Evolutionary conservation across 2,329 filamentous ascomycete species (phyloP).

Genomic region (Fusarium miscanthi): DNA sequence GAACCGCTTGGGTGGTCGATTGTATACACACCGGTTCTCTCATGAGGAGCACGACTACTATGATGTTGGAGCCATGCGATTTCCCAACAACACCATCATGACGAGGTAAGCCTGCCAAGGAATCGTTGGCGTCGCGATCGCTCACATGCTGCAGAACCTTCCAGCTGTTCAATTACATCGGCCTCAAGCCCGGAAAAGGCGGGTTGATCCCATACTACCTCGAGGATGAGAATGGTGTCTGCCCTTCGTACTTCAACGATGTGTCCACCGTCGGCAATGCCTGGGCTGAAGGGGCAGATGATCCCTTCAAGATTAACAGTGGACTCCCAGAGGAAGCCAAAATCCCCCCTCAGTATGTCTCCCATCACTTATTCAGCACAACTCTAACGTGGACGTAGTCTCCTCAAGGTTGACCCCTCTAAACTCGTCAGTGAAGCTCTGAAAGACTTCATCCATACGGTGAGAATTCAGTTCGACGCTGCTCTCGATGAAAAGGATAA

Average conservation of each 20-base stretch:
- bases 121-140: accelerated
- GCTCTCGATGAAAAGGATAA: background rate
- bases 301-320: slow-evolving; percentile 22
- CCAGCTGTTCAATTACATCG: slow-evolving; percentile 30
- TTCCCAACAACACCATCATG: slow-evolving; percentile 49
- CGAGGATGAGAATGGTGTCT: background rate
- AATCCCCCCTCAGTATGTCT: background rate
- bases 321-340: slow-evolving; percentile 5
- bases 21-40: slow-evolving; percentile 51
- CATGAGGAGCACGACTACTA: slow-evolving; percentile 34
- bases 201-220: slow-evolving; percentile 36
- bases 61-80: slow-evolving; percentile 57
- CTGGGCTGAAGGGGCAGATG: background rate
- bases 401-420: background rate
- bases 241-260: slow-evolving; percentile 33
- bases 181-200: slow-evolving; percentile 10
- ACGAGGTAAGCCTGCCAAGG: slow-evolving; percentile 9
- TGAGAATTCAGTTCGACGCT: too few species aligned
- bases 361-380: background rate
- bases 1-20: slow-evolving; percentile 50
- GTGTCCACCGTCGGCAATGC: background rate
- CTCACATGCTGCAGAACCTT: slow-evolving; percentile 19
- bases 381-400: background rate
- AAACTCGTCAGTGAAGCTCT: slow-evolving; percentile 4
- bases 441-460: background rate